phyloP scores from a whole-genome alignment of 306 rosid genomes.

The Castanea crenata region DNA sequence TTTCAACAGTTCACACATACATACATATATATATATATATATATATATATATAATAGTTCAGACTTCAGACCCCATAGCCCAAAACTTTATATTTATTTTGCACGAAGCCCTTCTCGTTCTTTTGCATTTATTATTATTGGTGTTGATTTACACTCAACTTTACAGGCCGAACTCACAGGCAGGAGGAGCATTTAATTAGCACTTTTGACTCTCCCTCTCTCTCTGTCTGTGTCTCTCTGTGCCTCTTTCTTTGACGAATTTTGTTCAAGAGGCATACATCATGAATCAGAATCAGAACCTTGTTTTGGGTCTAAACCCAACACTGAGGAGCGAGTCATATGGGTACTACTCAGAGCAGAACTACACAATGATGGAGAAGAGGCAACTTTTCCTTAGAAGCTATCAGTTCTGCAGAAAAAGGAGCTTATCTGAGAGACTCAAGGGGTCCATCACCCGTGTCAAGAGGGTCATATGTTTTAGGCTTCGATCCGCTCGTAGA shows the following conservation, averaged over 20 bases:
- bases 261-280: conserved; percentile 8
- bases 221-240: neutral
- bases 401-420: conserved; percentile 71
- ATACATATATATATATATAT: too few species aligned
- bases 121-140: conserved; percentile 4
- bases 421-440: conserved; percentile 48
- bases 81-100: neutral
- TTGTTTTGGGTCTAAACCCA: conserved; percentile 28
- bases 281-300: conserved; percentile 14
- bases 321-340: conserved; percentile 52
- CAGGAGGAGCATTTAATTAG: neutral
- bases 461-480: conserved; percentile 43
- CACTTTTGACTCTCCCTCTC: too few species aligned
- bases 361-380: conserved; percentile 62
- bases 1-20: neutral
- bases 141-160: too few species aligned
- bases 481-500: conserved; percentile 44
- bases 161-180: neutral
- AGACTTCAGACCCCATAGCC: neutral
- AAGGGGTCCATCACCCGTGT: conserved; percentile 54
- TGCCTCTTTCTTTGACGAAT: conserved; percentile 3
- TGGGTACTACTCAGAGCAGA: conserved; percentile 31
- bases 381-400: conserved; percentile 77
- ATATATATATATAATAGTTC: too few species aligned
- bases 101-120: neutral